Conservation (phyloP, 495 filamentous ascomycete species). For the Penicillium manginii region DNA sequence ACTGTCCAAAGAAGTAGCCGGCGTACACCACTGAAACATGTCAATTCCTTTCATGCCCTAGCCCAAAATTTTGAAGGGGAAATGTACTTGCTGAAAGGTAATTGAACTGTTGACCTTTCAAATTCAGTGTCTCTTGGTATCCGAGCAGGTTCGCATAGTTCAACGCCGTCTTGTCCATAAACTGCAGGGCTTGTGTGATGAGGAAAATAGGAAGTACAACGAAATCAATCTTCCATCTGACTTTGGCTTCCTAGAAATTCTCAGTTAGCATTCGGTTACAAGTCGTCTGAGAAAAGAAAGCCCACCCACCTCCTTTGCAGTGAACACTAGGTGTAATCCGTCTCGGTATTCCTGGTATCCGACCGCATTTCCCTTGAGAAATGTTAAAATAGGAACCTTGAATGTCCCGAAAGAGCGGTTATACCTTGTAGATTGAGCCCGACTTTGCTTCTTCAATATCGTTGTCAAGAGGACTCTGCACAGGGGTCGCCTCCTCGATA, state of each 20-base stretch:
- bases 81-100: conserved; percentile 7
- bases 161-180: conserved; percentile 6
- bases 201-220: conserved; percentile 7
- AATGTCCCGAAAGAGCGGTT: background rate
- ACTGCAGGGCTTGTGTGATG: conserved; percentile 5
- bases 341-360: conserved; percentile 6
- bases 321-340: background rate
- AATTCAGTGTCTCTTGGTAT: conserved; percentile 1
- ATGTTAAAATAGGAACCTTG: background rate
- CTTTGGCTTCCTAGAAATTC: background rate
- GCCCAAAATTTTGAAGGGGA: background rate
- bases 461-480: background rate
- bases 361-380: background rate
- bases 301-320: background rate
- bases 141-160: conserved; percentile 6
- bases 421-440: background rate
- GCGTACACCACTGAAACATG: background rate
- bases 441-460: conserved; percentile 1
- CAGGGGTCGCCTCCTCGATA: background rate
- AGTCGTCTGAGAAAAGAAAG: background rate
- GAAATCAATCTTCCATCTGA: conserved; percentile 7
- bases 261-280: background rate
- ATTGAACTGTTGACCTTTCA: conserved; percentile 7
- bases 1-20: conserved; percentile 8
- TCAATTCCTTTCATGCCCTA: background rate